These are phyloP conservation scores for Rhododendron ovatum DNA, from an alignment of 148 eudicot species.

Conservation along the genomic window DNA sequence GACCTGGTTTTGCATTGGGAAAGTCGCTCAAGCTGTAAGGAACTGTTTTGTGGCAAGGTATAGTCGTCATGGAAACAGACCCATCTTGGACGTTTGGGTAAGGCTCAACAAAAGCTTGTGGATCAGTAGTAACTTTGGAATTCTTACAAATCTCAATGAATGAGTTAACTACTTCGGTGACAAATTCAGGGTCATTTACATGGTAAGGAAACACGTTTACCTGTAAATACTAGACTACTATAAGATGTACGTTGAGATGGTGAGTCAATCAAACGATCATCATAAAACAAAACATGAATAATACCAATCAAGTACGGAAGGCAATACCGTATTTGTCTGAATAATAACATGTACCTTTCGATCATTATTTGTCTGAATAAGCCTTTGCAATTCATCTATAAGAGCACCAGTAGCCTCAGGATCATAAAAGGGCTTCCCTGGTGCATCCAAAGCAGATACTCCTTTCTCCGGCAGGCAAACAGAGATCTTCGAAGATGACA, in stretches of 20 bases:
- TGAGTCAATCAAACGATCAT: neutral
- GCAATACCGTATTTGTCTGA: neutral
- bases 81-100: conserved; percentile 27
- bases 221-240: conserved; percentile 28
- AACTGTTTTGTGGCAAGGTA: conserved; percentile 23
- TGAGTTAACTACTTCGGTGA: conserved; percentile 68
- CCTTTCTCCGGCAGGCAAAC: conserved; percentile 94
- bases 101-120: conserved; percentile 26
- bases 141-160: conserved; percentile 61
- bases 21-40: conserved; percentile 57
- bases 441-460: conserved; percentile 86
- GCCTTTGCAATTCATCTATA: conserved; percentile 61
- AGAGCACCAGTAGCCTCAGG: conserved; percentile 75
- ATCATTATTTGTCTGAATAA: conserved; percentile 53
- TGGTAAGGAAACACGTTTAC: conserved; percentile 66
- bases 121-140: conserved; percentile 14
- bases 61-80: conserved; percentile 20
- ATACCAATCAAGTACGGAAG: neutral
- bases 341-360: conserved; percentile 47
- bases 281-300: neutral
- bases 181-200: conserved; percentile 91
- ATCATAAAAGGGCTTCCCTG: conserved; percentile 81
- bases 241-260: neutral
- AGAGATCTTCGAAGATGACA: conserved; percentile 63
- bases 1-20: conserved; percentile 94